Evolutionary conservation across 228 moss, liverwort and hornwort species (phyloP).

Genomic region (Sphagnum magellanicum): DNA sequence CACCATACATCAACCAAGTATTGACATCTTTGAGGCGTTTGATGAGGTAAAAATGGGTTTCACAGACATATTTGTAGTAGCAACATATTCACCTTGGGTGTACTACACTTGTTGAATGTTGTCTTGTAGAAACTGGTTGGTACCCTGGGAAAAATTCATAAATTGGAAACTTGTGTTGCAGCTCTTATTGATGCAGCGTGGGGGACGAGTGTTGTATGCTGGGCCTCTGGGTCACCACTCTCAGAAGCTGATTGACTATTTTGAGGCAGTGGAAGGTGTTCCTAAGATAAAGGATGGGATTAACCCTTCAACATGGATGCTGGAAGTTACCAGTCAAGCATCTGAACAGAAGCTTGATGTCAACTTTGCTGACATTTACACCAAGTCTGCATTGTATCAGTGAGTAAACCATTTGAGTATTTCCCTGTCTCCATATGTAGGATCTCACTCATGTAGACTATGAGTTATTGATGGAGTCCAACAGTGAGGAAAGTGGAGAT

Average conservation of each 20-base stretch:
- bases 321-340: constrained; percentile 70
- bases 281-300: constrained; percentile 67
- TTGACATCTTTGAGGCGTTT: constrained; percentile 96
- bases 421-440: too few species aligned
- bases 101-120: too few species aligned
- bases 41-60: constrained; percentile 43
- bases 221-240: constrained; percentile 68
- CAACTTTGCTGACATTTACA: constrained; percentile 62
- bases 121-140: too few species aligned
- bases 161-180: constrained; percentile 5
- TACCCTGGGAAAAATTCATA: too few species aligned
- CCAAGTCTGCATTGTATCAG: constrained; percentile 52
- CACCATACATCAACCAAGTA: constrained; percentile 95
- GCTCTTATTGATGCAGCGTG: constrained; percentile 79
- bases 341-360: constrained; percentile 57
- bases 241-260: constrained; percentile 55
- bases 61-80: too few species aligned
- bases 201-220: constrained; percentile 80
- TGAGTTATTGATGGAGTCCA: too few species aligned
- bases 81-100: not conserved
- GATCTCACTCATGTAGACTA: too few species aligned
- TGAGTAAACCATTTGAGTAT: constrained; percentile 12
- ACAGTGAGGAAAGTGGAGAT: too few species aligned
- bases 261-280: constrained; percentile 61
- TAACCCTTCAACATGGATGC: constrained; percentile 94